phyloP scores from a whole-genome alignment of 225 moss, liverwort and hornwort species.

The Neckera pumila region DNA sequence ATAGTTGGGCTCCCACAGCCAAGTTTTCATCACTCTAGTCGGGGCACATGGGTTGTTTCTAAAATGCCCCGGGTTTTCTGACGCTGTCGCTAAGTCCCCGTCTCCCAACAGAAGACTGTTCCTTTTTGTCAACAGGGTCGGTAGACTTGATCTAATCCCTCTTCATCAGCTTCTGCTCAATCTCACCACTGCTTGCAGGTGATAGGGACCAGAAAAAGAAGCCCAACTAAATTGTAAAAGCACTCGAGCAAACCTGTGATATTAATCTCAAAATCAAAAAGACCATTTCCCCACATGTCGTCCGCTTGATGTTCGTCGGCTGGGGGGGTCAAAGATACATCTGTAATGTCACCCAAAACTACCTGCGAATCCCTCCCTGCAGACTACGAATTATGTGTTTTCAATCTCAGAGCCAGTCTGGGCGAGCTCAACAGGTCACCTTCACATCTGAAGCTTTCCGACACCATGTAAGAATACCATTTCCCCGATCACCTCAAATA shows the following conservation, averaged over 20 bases:
- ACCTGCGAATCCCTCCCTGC: background rate
- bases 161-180: slow-evolving; percentile 19
- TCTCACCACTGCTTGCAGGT: slow-evolving; percentile 11
- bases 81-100: background rate
- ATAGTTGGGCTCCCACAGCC: slow-evolving; percentile 32
- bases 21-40: background rate
- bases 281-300: background rate
- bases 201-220: slow-evolving; percentile 10
- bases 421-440: background rate
- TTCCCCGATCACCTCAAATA: background rate
- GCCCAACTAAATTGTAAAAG: slow-evolving; percentile 14
- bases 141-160: slow-evolving; percentile 7
- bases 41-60: slow-evolving; percentile 19
- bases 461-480: background rate
- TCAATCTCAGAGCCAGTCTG: background rate
- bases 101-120: background rate
- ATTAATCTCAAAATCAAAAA: background rate
- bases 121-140: background rate
- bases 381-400: background rate
- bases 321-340: background rate
- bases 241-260: slow-evolving; percentile 12
- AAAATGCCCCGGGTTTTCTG: slow-evolving; percentile 6
- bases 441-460: background rate
- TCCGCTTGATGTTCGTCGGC: background rate
- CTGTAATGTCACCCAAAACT: background rate